Percentiles rank a stretch among this genome's conserved stretches.
Evolutionary conservation across 2,329 filamentous ascomycete genomes (phyloP).

Genomic region (Aspergillus pseudoterreus): DNA sequence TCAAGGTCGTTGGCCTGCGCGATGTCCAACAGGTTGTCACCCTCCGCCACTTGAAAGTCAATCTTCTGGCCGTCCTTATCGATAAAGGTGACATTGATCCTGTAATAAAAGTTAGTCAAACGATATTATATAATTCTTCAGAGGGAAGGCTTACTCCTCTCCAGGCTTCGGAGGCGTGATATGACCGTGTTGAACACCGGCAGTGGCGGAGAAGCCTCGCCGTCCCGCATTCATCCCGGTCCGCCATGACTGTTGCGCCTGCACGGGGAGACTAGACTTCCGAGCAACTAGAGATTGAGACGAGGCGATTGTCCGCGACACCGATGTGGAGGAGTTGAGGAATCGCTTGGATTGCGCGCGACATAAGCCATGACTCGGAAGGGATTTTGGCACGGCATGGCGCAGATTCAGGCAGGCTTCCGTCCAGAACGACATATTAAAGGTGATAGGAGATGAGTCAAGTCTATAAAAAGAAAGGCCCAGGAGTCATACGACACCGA

Average conservation of each 20-base stretch:
- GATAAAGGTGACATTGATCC: constrained; percentile 84
- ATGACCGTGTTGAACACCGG: constrained; percentile 67
- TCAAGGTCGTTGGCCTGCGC: constrained; percentile 92
- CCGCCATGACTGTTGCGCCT: constrained; percentile 13
- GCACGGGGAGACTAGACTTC: constrained; percentile 10
- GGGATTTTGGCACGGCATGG: constrained; percentile 53
- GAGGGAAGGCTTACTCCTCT: constrained; percentile 70
- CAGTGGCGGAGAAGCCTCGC: constrained; percentile 64
- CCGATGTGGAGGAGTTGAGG: constrained; percentile 22
- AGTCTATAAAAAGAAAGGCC: constrained; percentile 3
- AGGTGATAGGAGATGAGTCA: neutral
- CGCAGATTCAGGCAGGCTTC: constrained; percentile 31
- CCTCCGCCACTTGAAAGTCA: constrained; percentile 75
- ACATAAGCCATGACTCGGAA: constrained; percentile 52
- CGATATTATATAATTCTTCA: neutral
- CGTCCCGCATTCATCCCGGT: constrained; percentile 22
- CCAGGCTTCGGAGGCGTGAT: constrained; percentile 79
- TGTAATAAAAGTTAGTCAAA: constrained; percentile 31
- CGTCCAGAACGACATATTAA: constrained; percentile 31
- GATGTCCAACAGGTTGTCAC: constrained; percentile 92
- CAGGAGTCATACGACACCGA: neutral
- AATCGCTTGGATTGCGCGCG: constrained; percentile 27
- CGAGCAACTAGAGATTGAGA: constrained; percentile 9
- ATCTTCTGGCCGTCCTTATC: constrained; percentile 80
- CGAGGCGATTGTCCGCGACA: constrained; percentile 13